Base-by-base conservation (phyloP, 140 eudicot species). In the Cichorium intybus region DNA sequence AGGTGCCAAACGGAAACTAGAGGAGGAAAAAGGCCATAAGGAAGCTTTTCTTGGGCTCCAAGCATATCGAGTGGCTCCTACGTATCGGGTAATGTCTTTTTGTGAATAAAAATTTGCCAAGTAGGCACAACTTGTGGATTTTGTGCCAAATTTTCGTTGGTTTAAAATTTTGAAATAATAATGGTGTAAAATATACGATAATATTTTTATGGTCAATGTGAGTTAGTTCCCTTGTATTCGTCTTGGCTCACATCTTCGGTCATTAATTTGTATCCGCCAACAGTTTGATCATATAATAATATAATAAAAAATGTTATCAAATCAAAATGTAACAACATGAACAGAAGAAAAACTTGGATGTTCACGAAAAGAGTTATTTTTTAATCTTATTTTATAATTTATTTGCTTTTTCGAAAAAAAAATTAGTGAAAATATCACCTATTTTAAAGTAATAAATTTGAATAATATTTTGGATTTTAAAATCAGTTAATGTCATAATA, bases 21-120 rank as follows among this genome's bases (percentile, higher is more conserved):
- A 63, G 11, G 74, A 17, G 37, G 62, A 31, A 56, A 51, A 33
- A 66, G 56, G 74, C 57, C 2, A 16, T 18, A 56, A 54, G 74
- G 47, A 26, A 41, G 52, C 22, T 68, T 68, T 55, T 68, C 74
- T 55, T 68, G 33, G 56, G 65, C 74, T 68, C 74, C 74, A 68
- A 68, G 74, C 21, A 8, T 55, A 18, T 55, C 31, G 47, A 26
- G 74, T 56, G 18, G 46, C 29, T 14, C 34, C 65, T 29, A 68
- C 56, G 53, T 24, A 16, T 37, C 28, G 7, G 57, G 43, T 16
- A 3, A 16, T 18, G 6, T 2, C 2, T 34, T 64, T 46, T 47
- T 26, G 29, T 48, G 70, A 28, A 41, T 28, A 15, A 17, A 48
- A 64, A 48, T 26, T 27, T 27, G 70, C 57, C 70, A 64, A 27